phyloP scores from a whole-genome alignment of 192 early-diverging fungal species.

The Coemansia sp. region DNA sequence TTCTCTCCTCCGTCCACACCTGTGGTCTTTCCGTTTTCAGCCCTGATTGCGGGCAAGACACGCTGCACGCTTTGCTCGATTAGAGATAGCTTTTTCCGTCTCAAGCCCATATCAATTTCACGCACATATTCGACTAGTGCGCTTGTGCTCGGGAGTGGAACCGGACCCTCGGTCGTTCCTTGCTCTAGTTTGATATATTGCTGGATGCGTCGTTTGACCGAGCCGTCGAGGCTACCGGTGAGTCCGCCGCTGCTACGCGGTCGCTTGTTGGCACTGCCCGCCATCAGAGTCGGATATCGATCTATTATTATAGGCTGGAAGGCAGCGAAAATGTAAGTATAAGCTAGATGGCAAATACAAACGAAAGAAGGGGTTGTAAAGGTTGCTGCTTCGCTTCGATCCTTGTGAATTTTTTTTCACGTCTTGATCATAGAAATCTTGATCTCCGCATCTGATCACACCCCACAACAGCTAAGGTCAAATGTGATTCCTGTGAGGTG shows the following conservation, averaged over 20 bases:
- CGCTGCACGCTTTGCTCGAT: slow-evolving; percentile 41
- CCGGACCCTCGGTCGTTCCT: slow-evolving; percentile 6
- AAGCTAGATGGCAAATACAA: too few species aligned
- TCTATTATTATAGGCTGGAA: too few species aligned
- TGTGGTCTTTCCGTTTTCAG: neutral
- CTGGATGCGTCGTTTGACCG: slow-evolving; percentile 20
- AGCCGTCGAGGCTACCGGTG: slow-evolving; percentile 28
- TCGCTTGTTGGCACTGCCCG: slow-evolving; percentile 24
- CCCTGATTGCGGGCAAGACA: slow-evolving; percentile 20
- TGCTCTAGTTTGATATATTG: slow-evolving; percentile 25
- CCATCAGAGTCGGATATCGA: too few species aligned
- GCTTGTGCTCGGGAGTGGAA: slow-evolving; percentile 18
- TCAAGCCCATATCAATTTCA: slow-evolving; percentile 19
- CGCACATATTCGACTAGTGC: slow-evolving; percentile 35
- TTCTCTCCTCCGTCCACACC: neutral
- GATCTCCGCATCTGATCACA: neutral
- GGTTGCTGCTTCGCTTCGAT: too few species aligned
- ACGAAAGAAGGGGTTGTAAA: too few species aligned
- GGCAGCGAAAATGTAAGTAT: too few species aligned
- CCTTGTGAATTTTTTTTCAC: too few species aligned
- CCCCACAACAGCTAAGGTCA: too few species aligned
- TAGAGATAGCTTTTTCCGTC: slow-evolving; percentile 18
- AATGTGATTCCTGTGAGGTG: too few species aligned
- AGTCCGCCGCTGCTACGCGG: slow-evolving; percentile 24
- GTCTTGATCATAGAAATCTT: too few species aligned